Percentiles rank a stretch among this genome's conserved stretches.
These are phyloP conservation scores for Astrothelium macrocarpum DNA, from an alignment of 495 filamentous ascomycete genomes.

Conservation along the genomic window DNA sequence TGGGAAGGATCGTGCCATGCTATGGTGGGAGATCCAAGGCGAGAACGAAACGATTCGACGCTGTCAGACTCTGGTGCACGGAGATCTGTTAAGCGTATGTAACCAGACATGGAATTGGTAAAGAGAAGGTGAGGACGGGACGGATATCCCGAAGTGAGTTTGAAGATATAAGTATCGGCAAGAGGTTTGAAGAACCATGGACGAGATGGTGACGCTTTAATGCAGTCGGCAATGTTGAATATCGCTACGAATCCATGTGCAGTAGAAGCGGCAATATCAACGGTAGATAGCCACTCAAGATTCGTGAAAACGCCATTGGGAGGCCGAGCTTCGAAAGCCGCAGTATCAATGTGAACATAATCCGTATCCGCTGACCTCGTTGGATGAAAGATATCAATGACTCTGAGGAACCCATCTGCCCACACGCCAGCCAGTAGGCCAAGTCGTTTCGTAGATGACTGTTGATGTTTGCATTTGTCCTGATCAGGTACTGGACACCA, in stretches of 20 bases:
- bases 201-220: constrained; percentile 20
- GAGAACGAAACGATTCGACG: constrained; percentile 41
- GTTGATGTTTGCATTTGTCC: constrained; percentile 22
- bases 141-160: constrained; percentile 48
- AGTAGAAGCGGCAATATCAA: constrained; percentile 50
- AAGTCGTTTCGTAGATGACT: constrained; percentile 22
- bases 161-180: constrained; percentile 52
- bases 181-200: constrained; percentile 50
- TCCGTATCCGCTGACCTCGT: constrained; percentile 20
- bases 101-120: constrained; percentile 49
- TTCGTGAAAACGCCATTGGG: constrained; percentile 46
- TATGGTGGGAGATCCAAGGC: constrained; percentile 40
- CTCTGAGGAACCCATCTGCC: constrained; percentile 51
- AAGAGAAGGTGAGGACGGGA: constrained; percentile 47
- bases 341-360: constrained; percentile 39
- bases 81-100: constrained; percentile 48
- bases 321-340: constrained; percentile 45
- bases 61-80: constrained; percentile 41
- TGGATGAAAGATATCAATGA: constrained; percentile 44
- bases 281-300: constrained; percentile 53
- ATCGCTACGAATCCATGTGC: constrained; percentile 53
- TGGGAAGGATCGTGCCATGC: constrained; percentile 50
- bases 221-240: constrained; percentile 39
- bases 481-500: constrained; percentile 50
- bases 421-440: constrained; percentile 56